Evolutionary conservation across 192 early-diverging fungal species (phyloP), one percentile per base, ranked within the genome.

Genomic region (Chytriomyces sp.): DNA sequence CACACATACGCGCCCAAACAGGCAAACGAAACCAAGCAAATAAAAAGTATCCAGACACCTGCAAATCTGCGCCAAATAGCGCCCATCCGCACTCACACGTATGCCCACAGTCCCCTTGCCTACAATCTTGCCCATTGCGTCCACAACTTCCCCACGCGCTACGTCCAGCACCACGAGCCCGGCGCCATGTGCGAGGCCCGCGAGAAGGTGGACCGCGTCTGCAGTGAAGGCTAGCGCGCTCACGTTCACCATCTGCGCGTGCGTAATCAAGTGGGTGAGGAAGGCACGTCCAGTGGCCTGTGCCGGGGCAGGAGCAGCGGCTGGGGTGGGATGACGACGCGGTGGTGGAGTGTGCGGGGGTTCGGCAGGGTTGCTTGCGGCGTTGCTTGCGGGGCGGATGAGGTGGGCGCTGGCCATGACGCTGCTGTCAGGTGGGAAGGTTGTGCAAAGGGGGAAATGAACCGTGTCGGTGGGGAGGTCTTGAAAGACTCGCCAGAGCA

Each of bases 61-160:
- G 52, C 66, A 68, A 53, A 68, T 4, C 38, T 68, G 66, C 33
- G 37, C 66, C 6, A 68, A 36, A 36, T 68, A 68, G 8, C 36
- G 5, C 31, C 66, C 66, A 37, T 68, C 52, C 17, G 14, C 8
- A 30, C 28, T 33, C 19, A 52, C 22, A n/a, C 30, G 19, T 10
- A 68, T 22, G 5, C 30, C n/a, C 36, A 8, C 22, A 5, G 66
- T 68, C 19, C 52, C 66, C 10, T 55, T 17, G 19, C 66, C 66
- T 19, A 28, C 53, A 30, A 68, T 12, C 37, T 55, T 55, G 8
- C 6, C 5, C 12, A 53, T 17, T 14, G 34, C 7, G 14, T 14
- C 33, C 4, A 68, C 52, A 17, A 68, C 66, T 32, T 56, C 66
- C 7, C 44, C 52, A 1, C 33, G 19, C 10, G 66, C 49, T 14